phyloP scores from a whole-genome alignment of 768 basidiomycete genomes.

The Paxillus rubicundulus region DNA sequence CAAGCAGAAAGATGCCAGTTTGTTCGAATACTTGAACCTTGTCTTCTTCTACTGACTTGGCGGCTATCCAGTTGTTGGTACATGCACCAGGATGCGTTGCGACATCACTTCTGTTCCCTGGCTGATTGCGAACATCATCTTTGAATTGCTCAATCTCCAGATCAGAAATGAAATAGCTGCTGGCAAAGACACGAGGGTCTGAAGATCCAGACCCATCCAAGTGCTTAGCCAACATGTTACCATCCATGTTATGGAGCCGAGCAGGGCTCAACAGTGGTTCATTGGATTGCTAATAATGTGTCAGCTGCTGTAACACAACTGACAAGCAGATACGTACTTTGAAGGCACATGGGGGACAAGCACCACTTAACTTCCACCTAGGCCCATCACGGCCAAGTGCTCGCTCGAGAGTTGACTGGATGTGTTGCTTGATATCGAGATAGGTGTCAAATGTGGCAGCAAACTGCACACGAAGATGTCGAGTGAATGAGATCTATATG shows the following conservation, averaged over 20 bases:
- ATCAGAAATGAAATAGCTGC: slow-evolving; percentile 25
- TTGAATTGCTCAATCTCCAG: slow-evolving; percentile 25
- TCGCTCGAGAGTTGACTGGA: background rate
- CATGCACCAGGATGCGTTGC: slow-evolving; percentile 12
- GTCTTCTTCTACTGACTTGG: slow-evolving; percentile 25
- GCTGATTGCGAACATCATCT: slow-evolving; percentile 2
- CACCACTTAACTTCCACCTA: too few species aligned
- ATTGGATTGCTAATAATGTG: slow-evolving; percentile 6
- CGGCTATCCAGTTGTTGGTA: slow-evolving; percentile 35
- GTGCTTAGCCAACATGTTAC: slow-evolving; percentile 34
- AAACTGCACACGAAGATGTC: background rate
- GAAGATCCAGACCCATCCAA: slow-evolving; percentile 20
- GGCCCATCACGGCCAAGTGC: too few species aligned
- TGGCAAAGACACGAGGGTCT: slow-evolving; percentile 18
- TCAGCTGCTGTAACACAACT: too few species aligned
- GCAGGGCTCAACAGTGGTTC: slow-evolving; percentile 27
- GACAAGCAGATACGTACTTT: too few species aligned
- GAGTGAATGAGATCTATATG: background rate
- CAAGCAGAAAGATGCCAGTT: slow-evolving; percentile 36
- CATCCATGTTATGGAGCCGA: slow-evolving; percentile 30
- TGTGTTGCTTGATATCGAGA: background rate
- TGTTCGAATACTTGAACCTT: slow-evolving; percentile 37
- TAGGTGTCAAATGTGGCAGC: background rate
- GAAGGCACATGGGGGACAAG: too few species aligned
- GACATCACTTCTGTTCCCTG: background rate